These are phyloP conservation scores for Emmonsiellopsis sp. DNA, from an alignment of 2,329 filamentous ascomycete genomes.

Conservation along the genomic window DNA sequence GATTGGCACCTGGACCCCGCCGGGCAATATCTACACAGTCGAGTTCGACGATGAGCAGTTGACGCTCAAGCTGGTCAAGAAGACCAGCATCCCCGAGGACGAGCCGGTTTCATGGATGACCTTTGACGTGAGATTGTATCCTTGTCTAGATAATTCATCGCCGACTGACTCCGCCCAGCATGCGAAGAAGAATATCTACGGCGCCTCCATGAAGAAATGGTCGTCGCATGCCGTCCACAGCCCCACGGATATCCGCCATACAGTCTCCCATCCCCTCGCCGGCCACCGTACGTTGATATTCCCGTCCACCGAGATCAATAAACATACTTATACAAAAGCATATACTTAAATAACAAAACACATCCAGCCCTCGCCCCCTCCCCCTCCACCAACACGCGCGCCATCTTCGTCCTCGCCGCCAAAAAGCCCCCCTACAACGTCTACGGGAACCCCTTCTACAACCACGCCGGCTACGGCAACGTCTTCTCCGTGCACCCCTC, in stretches of 20 bases:
- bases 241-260: slow-evolving; percentile 66
- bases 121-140: slow-evolving; percentile 57
- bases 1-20: slow-evolving; percentile 85
- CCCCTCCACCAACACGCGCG: slow-evolving; percentile 67
- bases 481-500: slow-evolving; percentile 43
- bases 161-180: slow-evolving; percentile 46
- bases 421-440: slow-evolving; percentile 68
- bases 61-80: slow-evolving; percentile 65
- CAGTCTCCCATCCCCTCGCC: slow-evolving; percentile 63
- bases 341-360: no score
- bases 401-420: slow-evolving; percentile 79
- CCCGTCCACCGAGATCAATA: background rate
- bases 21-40: slow-evolving; percentile 82
- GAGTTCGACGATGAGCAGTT: slow-evolving; percentile 76
- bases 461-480: slow-evolving; percentile 71
- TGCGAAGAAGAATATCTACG: slow-evolving; percentile 73
- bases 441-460: slow-evolving; percentile 87
- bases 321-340: background rate
- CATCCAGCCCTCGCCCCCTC: slow-evolving; percentile 55
- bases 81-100: slow-evolving; percentile 68
- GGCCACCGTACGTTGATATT: slow-evolving; percentile 53
- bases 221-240: slow-evolving; percentile 68
- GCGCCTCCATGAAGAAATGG: slow-evolving; percentile 90
- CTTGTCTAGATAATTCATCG: slow-evolving; percentile 1
- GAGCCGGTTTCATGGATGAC: slow-evolving; percentile 94